Evolutionary conservation across 2,329 filamentous ascomycete genomes (phyloP).

Genomic region (Claviceps africana): DNA sequence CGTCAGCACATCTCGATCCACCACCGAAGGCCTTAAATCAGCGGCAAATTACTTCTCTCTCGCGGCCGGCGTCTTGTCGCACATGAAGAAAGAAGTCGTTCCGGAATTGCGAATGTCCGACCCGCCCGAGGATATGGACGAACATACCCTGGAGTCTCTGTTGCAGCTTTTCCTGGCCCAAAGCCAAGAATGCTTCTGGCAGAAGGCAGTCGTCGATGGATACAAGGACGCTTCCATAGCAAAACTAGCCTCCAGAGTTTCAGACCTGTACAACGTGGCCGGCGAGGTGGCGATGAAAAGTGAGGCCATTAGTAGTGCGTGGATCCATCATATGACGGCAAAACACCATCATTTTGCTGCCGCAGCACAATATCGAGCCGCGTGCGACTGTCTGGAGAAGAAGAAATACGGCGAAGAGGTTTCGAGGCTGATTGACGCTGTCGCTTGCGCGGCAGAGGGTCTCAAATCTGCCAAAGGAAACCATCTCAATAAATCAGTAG

Average conservation of each 20-base stretch:
- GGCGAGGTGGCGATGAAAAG: constrained; percentile 80
- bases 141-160: constrained; percentile 69
- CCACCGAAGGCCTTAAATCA: constrained; percentile 68
- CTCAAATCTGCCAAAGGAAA: constrained; percentile 61
- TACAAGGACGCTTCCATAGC: constrained; percentile 88
- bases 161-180: constrained; percentile 78
- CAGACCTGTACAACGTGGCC: constrained; percentile 75
- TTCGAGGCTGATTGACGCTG: constrained; percentile 67
- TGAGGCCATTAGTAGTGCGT: constrained; percentile 77
- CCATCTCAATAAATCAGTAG: constrained; percentile 68
- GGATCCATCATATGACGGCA: constrained; percentile 95
- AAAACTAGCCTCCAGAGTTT: constrained; percentile 77
- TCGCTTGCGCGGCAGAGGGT: constrained; percentile 71
- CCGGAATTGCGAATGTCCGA: constrained; percentile 69
- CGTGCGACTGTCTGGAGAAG: constrained; percentile 85
- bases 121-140: constrained; percentile 92
- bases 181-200: constrained; percentile 96
- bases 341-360: constrained; percentile 97
- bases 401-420: constrained; percentile 91
- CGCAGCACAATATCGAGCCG: constrained; percentile 83
- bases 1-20: constrained; percentile 61
- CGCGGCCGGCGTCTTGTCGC: constrained; percentile 67
- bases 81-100: constrained; percentile 63
- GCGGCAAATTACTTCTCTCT: constrained; percentile 85
- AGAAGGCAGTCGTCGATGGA: constrained; percentile 86